Percentiles rank a stretch among this genome's conserved stretches.
Evolutionary conservation across 2,329 filamentous ascomycete genomes (phyloP).

Genomic region (Diplocarpon rosae): DNA sequence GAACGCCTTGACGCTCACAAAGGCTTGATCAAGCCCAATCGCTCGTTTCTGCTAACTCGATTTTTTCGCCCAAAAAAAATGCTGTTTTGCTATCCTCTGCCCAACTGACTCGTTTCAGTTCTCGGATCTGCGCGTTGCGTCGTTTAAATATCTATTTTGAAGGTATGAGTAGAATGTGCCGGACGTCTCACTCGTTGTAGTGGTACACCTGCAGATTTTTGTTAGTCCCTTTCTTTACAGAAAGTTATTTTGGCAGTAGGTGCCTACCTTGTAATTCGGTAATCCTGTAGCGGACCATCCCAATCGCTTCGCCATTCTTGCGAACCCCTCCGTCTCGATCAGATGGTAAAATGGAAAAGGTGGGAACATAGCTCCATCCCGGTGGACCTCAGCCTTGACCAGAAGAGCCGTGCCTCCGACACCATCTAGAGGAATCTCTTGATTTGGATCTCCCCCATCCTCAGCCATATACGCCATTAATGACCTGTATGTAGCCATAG

Average conservation of each 20-base stretch:
- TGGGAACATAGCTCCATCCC: slow-evolving; percentile 97
- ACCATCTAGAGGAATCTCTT: slow-evolving; percentile 72
- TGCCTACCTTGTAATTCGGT: slow-evolving; percentile 85
- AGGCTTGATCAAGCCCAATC: too few relatives aligned
- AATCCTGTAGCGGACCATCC: slow-evolving; percentile 81
- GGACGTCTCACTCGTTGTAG: slow-evolving; percentile 22
- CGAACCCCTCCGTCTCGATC: slow-evolving; percentile 96
- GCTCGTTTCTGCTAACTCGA: background rate
- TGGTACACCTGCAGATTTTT: slow-evolving; percentile 21
- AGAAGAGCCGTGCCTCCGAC: slow-evolving; percentile 87
- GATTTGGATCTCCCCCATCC: slow-evolving; percentile 42
- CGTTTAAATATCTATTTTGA: slow-evolving; percentile 10
- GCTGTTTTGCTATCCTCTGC: background rate
- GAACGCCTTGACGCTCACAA: slow-evolving; percentile 10
- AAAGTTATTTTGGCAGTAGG: background rate
- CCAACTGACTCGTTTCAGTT: background rate
- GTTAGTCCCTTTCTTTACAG: background rate
- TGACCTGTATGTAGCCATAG: slow-evolving; percentile 83
- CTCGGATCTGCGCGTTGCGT: background rate
- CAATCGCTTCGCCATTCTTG: slow-evolving; percentile 86
- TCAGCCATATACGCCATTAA: slow-evolving; percentile 78
- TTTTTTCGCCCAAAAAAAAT: background rate
- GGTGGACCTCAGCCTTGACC: slow-evolving; percentile 93
- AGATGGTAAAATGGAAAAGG: slow-evolving; percentile 93
- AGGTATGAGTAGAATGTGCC: slow-evolving; percentile 19